Evolutionary conservation across 305 asterid genomes (phyloP).

Genomic region (Solanum hybrid): DNA sequence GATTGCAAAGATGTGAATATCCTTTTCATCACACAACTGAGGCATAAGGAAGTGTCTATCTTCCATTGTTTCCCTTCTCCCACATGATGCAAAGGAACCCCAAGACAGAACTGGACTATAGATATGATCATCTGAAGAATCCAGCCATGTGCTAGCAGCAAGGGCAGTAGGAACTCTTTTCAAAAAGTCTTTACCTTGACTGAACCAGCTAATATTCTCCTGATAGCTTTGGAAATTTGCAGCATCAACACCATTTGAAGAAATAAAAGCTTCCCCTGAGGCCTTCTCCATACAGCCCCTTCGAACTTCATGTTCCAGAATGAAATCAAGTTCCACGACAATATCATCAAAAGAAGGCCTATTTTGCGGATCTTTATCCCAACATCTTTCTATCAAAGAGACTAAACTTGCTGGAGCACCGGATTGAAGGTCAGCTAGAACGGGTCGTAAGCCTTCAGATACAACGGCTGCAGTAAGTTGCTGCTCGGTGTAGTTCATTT

Average conservation of each 20-base stretch:
- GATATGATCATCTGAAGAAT: slow-evolving; percentile 30
- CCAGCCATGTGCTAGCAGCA: slow-evolving; percentile 29
- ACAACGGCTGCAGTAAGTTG: slow-evolving; percentile 84
- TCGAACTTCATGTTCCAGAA: slow-evolving; percentile 24
- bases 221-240: slow-evolving; percentile 31
- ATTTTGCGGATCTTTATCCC: slow-evolving; percentile 62
- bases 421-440: slow-evolving; percentile 51
- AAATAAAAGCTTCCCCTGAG: slow-evolving; percentile 10
- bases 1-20: slow-evolving; percentile 70
- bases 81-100: slow-evolving; percentile 89
- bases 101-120: slow-evolving; percentile 71
- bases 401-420: slow-evolving; percentile 41
- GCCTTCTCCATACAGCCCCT: slow-evolving; percentile 17
- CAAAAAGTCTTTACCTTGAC: slow-evolving; percentile 42
- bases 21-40: slow-evolving; percentile 35
- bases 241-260: slow-evolving; percentile 13
- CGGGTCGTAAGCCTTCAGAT: slow-evolving; percentile 77
- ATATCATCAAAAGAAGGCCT: slow-evolving; percentile 68
- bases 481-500: slow-evolving; percentile 94
- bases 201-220: slow-evolving; percentile 70
- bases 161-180: slow-evolving; percentile 26
- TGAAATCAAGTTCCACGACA: slow-evolving; percentile 47
- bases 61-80: slow-evolving; percentile 97
- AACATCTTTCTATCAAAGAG: slow-evolving; percentile 68
- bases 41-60: slow-evolving; percentile 76